Conservation (phyloP, 73 alveolate genomes). For the Symbiodinium natans region DNA sequence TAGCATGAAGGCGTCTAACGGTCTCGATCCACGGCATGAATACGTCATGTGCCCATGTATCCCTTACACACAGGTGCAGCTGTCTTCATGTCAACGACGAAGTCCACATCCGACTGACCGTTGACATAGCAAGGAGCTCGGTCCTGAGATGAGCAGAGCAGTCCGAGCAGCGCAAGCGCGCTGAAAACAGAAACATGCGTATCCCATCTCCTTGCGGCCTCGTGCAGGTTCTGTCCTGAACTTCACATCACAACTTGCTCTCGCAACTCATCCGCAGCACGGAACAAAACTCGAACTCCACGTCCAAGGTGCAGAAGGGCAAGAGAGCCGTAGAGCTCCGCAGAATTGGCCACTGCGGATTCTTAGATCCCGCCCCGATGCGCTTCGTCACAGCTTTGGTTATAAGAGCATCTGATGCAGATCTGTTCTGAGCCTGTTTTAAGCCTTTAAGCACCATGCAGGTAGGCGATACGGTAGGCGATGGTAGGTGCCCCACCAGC, state of each 20-base stretch:
- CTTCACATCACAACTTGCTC: background rate
- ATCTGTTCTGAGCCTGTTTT: too few species aligned
- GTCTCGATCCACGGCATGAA: too few species aligned
- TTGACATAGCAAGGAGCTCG: conserved; percentile 67
- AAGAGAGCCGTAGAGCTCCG: conserved; percentile 82
- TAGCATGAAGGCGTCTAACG: too few species aligned
- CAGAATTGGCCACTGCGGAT: conserved; percentile 79
- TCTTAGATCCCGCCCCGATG: too few species aligned
- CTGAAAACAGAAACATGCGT: background rate
- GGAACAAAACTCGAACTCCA: too few species aligned
- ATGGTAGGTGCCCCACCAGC: conserved; percentile 10
- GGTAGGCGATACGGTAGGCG: too few species aligned
- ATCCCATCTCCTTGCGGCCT: conserved; percentile 40
- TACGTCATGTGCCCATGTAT: too few species aligned
- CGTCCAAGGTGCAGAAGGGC: background rate
- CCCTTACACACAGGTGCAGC: too few species aligned
- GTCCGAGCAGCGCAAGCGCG: background rate
- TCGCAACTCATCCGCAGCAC: background rate
- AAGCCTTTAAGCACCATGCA: too few species aligned
- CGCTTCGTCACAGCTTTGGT: too few species aligned
- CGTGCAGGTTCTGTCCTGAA: conserved; percentile 57
- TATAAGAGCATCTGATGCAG: too few species aligned
- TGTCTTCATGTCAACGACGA: conserved; percentile 76
- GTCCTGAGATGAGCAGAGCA: background rate
- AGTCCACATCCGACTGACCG: conserved; percentile 90